Base-by-base conservation (phyloP, 2,329 filamentous ascomycete species). In the Stagonosporopsis cucurbitacearum region DNA sequence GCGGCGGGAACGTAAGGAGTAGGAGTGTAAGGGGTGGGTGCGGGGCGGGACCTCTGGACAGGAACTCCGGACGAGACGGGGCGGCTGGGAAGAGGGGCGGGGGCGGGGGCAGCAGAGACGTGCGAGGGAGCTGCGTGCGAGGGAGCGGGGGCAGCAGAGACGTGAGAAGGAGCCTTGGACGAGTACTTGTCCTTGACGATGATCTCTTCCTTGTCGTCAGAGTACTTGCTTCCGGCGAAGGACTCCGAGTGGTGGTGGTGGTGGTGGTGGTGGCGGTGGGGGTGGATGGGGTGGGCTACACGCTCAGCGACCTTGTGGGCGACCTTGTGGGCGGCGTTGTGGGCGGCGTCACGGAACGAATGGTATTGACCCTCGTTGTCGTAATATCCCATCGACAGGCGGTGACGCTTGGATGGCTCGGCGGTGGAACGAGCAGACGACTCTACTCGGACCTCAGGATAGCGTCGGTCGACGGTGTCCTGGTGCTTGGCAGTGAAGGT, bases 321-420 rank as follows among this genome's bases (percentile, higher is more conserved):
- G 71, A 84, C 86, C 71, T 83, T 82, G 64, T 68, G 66, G 33
- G 62, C 62, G 70, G 84, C 86, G 71, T 83, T 82, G 79, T 87
- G 83, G 66, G 89, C 81, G 75, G 87, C 87, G 77, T 88, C 86
- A 79, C 88, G 87, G 82, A 90, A 86, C 68, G 84, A 87, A 80
- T 90, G 88, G 80, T 90, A 89, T 68, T 89, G 84, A 74, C 87
- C 88, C 77, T 90, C 86, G 81, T 89, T 85, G 85, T 90, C 88
- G 87, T 90, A 89, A 82, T 89, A 90, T 82, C 88, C 88, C 88
- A 90, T 90, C 74, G 87, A 86, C 83, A 78, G 78, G 75, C 80
- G 78, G 74, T 78, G 77, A 67, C 77, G 75, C 66, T 77, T 77
- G 60, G 78, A 75, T 65, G 77, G 71, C 72, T 85, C 82, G 72